These are phyloP conservation scores for Pestalotiopsis sp. DNA, from an alignment of 2,329 filamentous ascomycete species.

Conservation along the genomic window DNA sequence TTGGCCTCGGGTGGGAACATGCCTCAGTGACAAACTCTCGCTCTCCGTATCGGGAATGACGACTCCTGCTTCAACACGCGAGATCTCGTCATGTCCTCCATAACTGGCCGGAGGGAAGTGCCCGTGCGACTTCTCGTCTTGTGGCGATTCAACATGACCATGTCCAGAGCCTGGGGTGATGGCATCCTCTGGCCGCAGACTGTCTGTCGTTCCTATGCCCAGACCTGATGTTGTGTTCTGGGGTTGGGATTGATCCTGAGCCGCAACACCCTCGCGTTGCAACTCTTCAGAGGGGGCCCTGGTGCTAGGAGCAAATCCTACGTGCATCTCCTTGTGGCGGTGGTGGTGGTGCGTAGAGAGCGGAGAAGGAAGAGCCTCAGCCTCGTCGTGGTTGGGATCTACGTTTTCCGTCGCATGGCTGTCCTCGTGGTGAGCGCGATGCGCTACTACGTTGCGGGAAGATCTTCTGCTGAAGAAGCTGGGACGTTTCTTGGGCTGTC, in stretches of 20 bases:
- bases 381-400: constrained; percentile 14
- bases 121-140: neutral
- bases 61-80: constrained; percentile 23
- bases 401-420: neutral
- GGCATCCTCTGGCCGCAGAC: neutral
- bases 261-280: neutral
- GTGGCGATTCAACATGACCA: neutral
- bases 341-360: constrained; percentile 22
- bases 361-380: constrained; percentile 17
- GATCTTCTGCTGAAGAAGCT: constrained; percentile 52
- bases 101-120: constrained; percentile 15
- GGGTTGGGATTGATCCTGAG: neutral
- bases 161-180: neutral
- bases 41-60: constrained; percentile 40
- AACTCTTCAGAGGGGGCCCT: neutral
- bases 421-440: neutral
- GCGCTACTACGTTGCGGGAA: constrained; percentile 31
- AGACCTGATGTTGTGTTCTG: neutral
- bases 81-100: constrained; percentile 13
- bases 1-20: constrained; percentile 35
- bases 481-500: constrained; percentile 42
- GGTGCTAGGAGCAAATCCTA: constrained; percentile 55
- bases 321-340: constrained; percentile 46
- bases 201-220: neutral
- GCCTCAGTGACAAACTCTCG: constrained; percentile 44